Evolutionary conservation across 164 flowering plant species (phyloP), one percentile per base, ranked within the genome.

Genomic region (Magnolia sinica): DNA sequence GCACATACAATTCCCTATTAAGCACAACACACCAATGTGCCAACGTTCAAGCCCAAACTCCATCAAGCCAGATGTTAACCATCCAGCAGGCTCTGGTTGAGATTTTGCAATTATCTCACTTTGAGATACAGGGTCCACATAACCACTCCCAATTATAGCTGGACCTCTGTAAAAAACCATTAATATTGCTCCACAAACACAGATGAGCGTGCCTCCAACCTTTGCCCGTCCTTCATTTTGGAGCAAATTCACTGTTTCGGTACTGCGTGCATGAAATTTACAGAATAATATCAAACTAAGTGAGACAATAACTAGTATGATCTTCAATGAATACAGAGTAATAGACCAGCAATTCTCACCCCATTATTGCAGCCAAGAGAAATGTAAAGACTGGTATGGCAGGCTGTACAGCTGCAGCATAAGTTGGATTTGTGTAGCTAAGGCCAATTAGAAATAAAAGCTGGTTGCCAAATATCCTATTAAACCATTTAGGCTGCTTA

Each of bases 381-480:
- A 96, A 96, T 55, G 98, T 96, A 70, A 94, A 96, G 69, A 96
- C 99, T 64, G 99, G 99, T 73, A 92, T 92, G 4, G 99, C 77
- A 83, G 99, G 98, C 55, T 96, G 98, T 71, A 86, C 83, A 31
- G 99, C 98, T 63, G 99, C 94, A 81, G 99, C 99, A 88, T 90
- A 94, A 73, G 92, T 91, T 80, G 99, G 97, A 87, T 91, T 96
- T 73, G 99, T 96, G 85, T 94, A 91, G 83, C 91, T 85, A 73
- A 96, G 94, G 51, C 99, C 99, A 78, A 96, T 50, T 75, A 94
- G 91, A 85, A 96, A 96, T 79, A 96, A 81, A 73, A 96, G 97
- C 84, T 96, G 99, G 86, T 96, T 96, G 37, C 95, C 94, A 83
- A 91, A 94, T 76, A 96, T 90, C 87, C 99, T 96, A 76, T 64